phyloP scores from a whole-genome alignment of 345 rosid genomes.

The Sisymbrium altissimum region DNA sequence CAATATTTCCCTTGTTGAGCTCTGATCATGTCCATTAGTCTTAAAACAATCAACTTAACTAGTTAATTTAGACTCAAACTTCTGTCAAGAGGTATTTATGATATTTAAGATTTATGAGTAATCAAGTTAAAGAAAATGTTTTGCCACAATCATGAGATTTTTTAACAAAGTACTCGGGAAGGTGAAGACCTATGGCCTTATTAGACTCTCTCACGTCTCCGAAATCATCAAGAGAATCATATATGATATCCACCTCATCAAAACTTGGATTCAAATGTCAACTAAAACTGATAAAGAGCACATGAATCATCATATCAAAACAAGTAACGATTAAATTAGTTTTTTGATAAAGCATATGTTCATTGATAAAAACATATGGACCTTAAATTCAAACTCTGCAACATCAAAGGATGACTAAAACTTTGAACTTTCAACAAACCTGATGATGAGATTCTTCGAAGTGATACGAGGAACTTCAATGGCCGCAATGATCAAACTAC shows the following conservation, averaged over 20 bases:
- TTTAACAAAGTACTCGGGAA: slow-evolving; percentile 67
- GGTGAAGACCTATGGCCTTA: slow-evolving; percentile 62
- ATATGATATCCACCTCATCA: slow-evolving; percentile 71
- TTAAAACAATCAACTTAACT: no score
- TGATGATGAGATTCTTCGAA: slow-evolving; percentile 72
- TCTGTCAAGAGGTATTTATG: no score
- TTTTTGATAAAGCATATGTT: no score
- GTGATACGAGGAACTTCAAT: slow-evolving; percentile 94
- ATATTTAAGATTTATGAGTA: no score
- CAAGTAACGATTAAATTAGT: no score
- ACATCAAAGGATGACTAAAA: neutral
- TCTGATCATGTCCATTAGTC: no score
- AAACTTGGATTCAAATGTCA: slow-evolving; percentile 40
- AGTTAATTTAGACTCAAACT: no score
- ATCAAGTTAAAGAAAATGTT: neutral
- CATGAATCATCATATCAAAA: no score
- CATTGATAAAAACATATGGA: no score
- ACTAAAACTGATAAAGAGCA: no score
- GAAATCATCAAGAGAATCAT: slow-evolving; percentile 86
- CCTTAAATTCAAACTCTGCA: neutral
- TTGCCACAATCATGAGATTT: slow-evolving; percentile 79
- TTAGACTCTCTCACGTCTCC: slow-evolving; percentile 42
- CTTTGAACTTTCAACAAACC: neutral
- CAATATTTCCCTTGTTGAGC: no score
- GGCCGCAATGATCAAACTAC: slow-evolving; percentile 98